These are phyloP conservation scores for Asclepias syriaca DNA, from an alignment of 257 asterid species.

Conservation along the genomic window DNA sequence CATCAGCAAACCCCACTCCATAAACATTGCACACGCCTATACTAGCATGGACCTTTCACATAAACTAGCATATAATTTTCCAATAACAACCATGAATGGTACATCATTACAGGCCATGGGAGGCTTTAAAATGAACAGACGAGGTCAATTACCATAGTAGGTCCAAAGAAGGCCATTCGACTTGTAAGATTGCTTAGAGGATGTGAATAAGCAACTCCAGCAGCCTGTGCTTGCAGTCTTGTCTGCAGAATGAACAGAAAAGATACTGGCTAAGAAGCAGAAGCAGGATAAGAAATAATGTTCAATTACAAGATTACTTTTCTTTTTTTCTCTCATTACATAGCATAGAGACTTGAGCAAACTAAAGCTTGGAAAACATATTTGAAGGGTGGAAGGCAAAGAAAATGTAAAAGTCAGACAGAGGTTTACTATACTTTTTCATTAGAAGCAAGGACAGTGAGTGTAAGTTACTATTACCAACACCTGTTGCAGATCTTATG, in stretches of 20 bases:
- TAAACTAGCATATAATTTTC: neutral
- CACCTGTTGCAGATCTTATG: too few relatives aligned
- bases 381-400: neutral
- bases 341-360: neutral
- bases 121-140: neutral
- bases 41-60: neutral
- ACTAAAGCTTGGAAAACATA: neutral
- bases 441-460: neutral
- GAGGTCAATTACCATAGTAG: conserved; percentile 54
- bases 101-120: neutral
- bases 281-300: neutral
- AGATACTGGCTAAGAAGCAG: conserved; percentile 2
- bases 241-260: conserved; percentile 42
- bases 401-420: neutral
- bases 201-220: conserved; percentile 78
- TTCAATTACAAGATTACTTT: neutral
- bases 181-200: conserved; percentile 78
- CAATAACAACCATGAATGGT: neutral
- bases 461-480: neutral
- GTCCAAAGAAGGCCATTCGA: conserved; percentile 93
- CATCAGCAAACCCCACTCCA: neutral
- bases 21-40: neutral
- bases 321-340: neutral
- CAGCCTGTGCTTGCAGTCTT: conserved; percentile 96
- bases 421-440: neutral